A percentile compares a stretch with the other conserved stretches of the same genome.
Conservation (phyloP, 768 basidiomycete species). For the Erythrobasidium yunnanense region DNA sequence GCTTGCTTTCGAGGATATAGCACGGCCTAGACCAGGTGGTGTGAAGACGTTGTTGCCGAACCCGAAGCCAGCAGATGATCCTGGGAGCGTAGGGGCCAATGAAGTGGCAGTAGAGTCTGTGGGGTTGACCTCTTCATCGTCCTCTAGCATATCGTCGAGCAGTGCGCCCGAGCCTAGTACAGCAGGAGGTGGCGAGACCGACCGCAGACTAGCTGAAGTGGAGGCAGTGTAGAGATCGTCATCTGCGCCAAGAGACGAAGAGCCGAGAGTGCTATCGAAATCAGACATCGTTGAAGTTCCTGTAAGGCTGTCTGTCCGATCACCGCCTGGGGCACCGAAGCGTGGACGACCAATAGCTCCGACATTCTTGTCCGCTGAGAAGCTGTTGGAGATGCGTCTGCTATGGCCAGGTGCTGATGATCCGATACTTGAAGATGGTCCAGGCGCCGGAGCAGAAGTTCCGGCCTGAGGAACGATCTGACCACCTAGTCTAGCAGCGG, state of each 20-base stretch:
- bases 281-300: constrained; percentile 11
- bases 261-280: constrained; percentile 5
- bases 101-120: not conserved
- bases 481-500: too few species aligned
- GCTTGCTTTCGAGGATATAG: not conserved
- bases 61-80: not conserved
- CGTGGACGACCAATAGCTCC: not conserved
- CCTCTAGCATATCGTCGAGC: constrained; percentile 26
- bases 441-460: not conserved
- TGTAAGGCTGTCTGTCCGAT: not conserved
- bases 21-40: not conserved
- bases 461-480: not conserved
- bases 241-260: constrained; percentile 5
- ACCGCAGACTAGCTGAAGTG: constrained; percentile 26
- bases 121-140: not conserved
- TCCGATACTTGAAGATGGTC: not conserved
- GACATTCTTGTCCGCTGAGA: too few species aligned
- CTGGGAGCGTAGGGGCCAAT: not conserved
- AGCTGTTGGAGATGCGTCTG: not conserved
- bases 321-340: not conserved
- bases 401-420: not conserved
- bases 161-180: constrained; percentile 27
- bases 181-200: constrained; percentile 25
- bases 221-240: constrained; percentile 11
- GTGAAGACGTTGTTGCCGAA: constrained; percentile 16